These are phyloP conservation scores for Auriscalpium vulgare DNA, from an alignment of 768 basidiomycete species.

Conservation along the genomic window DNA sequence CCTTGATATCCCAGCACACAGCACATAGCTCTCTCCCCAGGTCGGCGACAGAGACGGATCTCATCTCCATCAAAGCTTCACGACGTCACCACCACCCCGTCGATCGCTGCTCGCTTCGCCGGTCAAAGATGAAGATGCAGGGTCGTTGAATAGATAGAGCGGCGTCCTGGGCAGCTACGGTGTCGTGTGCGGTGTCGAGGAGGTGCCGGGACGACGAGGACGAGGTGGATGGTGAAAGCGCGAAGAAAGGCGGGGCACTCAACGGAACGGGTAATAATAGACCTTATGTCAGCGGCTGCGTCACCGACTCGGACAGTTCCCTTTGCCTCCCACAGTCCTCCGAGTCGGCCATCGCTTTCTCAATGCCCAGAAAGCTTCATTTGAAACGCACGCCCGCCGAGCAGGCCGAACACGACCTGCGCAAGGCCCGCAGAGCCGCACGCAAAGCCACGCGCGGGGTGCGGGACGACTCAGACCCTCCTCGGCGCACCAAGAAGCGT, in stretches of 20 bases:
- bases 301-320: too few relatives aligned
- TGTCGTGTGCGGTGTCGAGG: too few relatives aligned
- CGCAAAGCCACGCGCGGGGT: constrained; percentile 31
- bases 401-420: constrained; percentile 26
- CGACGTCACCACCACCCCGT: neutral
- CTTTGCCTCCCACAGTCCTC: too few relatives aligned
- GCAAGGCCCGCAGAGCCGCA: constrained; percentile 41
- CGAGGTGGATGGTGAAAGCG: too few relatives aligned
- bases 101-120: too few relatives aligned
- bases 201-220: too few relatives aligned
- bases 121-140: too few relatives aligned
- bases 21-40: neutral
- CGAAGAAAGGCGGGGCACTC: too few relatives aligned
- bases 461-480: neutral
- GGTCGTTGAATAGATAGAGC: too few relatives aligned
- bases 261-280: too few relatives aligned
- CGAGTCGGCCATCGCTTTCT: neutral
- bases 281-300: too few relatives aligned
- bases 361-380: constrained; percentile 21
- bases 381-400: constrained; percentile 33
- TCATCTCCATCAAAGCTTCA: neutral
- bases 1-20: constrained; percentile 2
- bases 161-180: too few relatives aligned
- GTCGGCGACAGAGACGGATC: neutral
- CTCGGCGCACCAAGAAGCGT: constrained; percentile 15